These are phyloP conservation scores for Rosa lucieae DNA, from an alignment of 306 rosid genomes.

Conservation along the genomic window DNA sequence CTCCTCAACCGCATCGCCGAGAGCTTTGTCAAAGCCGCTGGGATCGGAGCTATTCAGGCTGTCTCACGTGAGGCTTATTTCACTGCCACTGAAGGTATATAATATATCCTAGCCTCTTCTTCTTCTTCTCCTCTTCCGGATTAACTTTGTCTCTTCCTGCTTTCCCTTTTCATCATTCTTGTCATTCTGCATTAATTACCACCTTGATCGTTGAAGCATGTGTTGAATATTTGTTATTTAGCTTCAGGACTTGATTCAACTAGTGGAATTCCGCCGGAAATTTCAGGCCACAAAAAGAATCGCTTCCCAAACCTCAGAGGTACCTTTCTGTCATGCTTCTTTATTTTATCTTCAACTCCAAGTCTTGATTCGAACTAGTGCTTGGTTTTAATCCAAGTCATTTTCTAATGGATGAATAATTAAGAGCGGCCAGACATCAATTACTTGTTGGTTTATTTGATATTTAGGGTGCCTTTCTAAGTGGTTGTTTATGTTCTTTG, in stretches of 20 bases:
- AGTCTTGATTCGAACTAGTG: not conserved
- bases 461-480: not conserved
- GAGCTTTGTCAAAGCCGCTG: constrained; percentile 78
- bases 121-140: not conserved
- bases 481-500: constrained; percentile 15
- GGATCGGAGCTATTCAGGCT: constrained; percentile 88
- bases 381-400: not conserved
- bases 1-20: constrained; percentile 84
- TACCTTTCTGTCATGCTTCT: not conserved
- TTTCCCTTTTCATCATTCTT: not conserved
- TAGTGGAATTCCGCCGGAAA: constrained; percentile 42
- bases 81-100: constrained; percentile 43
- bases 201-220: not conserved
- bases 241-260: constrained; percentile 50
- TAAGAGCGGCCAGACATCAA: not conserved
- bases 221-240: not conserved
- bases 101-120: not conserved
- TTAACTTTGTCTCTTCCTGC: not conserved
- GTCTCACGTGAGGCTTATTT: constrained; percentile 80
- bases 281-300: constrained; percentile 39
- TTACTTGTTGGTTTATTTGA: not conserved
- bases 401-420: not conserved
- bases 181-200: not conserved
- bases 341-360: not conserved
- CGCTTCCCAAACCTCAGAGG: constrained; percentile 66